phyloP scores from a whole-genome alignment of 129 eudicot species.

The Artemisia tridentata region DNA sequence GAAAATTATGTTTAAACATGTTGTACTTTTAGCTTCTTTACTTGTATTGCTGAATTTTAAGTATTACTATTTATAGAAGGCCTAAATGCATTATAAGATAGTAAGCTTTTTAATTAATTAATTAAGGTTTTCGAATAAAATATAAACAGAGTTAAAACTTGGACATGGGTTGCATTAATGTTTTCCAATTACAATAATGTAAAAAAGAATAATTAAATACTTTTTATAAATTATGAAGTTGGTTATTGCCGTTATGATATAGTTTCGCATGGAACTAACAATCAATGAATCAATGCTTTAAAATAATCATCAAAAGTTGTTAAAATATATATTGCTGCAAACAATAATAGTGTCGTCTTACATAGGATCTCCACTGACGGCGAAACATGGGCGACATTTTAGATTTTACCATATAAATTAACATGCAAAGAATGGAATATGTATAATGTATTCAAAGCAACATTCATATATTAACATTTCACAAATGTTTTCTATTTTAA shows the following conservation, averaged over 20 bases:
- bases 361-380: background rate
- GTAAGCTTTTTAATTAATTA: background rate
- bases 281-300: background rate
- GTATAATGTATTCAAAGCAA: too few species aligned
- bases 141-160: background rate
- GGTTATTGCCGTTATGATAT: background rate
- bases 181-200: background rate
- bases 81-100: too few species aligned
- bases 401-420: background rate
- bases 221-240: background rate
- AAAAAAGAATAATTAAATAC: background rate
- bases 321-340: background rate
- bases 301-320: background rate
- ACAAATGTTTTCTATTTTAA: too few species aligned
- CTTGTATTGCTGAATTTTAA: too few species aligned
- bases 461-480: too few species aligned
- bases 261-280: background rate
- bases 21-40: too few species aligned
- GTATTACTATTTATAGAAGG: too few species aligned
- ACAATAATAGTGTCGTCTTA: constrained; percentile 6
- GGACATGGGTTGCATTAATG: too few species aligned
- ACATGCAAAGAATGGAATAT: too few species aligned
- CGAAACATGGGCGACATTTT: background rate
- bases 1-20: too few species aligned
- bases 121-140: background rate